A percentile compares a stretch with the other conserved stretches of the same genome.
Conservation (phyloP, 2,329 filamentous ascomycete species). For the Pleomassaria siparia region DNA sequence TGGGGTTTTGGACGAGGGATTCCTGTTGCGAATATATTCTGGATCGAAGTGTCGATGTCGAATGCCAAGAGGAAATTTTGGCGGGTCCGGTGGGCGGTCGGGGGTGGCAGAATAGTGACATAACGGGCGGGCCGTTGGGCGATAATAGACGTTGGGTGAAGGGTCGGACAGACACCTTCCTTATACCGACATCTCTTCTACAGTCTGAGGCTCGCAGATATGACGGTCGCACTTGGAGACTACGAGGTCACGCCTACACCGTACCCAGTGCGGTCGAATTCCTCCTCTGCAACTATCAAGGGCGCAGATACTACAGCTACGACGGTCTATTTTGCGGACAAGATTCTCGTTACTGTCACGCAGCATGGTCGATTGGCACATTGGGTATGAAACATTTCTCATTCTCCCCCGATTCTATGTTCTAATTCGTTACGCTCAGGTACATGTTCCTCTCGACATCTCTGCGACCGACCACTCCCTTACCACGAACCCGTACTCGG, state of each 20-base stretch:
- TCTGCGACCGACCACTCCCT: slow-evolving; percentile 66
- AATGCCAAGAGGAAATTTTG: slow-evolving; percentile 31
- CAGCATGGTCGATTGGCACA: slow-evolving; percentile 85
- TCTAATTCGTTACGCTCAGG: slow-evolving; percentile 46
- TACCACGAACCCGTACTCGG: slow-evolving; percentile 45
- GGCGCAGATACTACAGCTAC: slow-evolving; percentile 72
- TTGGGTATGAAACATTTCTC: slow-evolving; percentile 67
- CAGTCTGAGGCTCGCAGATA: slow-evolving; percentile 1
- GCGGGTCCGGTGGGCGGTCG: slow-evolving; percentile 30
- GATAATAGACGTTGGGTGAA: no score
- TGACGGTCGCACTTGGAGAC: slow-evolving; percentile 9
- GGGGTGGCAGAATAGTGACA: slow-evolving; percentile 14
- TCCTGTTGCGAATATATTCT: slow-evolving; percentile 3
- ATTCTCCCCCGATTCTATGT: slow-evolving; percentile 19
- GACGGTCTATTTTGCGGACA: slow-evolving; percentile 78
- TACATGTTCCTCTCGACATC: slow-evolving; percentile 76
- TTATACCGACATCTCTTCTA: background rate
- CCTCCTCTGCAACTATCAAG: slow-evolving; percentile 61
- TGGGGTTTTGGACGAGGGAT: background rate
- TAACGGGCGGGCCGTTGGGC: background rate
- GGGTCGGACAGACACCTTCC: no score
- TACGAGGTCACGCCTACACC: slow-evolving; percentile 44
- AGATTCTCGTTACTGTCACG: slow-evolving; percentile 84
- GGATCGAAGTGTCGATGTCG: background rate
- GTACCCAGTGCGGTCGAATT: slow-evolving; percentile 68